phyloP scores from a whole-genome alignment of 2,329 filamentous ascomycete genomes.

The Sclerotinia subarctica region DNA sequence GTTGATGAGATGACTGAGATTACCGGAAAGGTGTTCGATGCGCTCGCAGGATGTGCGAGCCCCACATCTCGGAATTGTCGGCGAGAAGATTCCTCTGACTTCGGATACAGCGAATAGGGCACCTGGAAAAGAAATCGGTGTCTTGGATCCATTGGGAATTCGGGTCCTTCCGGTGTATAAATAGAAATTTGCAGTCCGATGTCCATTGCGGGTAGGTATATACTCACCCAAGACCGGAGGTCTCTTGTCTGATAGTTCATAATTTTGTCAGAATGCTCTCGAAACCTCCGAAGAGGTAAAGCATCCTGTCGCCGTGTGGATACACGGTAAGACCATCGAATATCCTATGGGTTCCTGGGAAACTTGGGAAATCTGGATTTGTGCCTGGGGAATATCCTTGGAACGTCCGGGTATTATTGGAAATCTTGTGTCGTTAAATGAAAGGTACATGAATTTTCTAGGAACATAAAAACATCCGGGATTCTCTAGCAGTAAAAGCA shows the following conservation, averaged over 20 bases:
- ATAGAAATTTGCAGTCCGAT: conserved; percentile 12
- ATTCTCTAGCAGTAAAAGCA: conserved; percentile 19
- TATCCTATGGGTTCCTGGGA: conserved; percentile 4
- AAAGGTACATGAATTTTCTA: conserved; percentile 34
- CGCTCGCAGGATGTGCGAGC: conserved; percentile 20
- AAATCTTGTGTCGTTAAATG: conserved; percentile 23
- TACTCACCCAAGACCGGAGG: conserved; percentile 19
- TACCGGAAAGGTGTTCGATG: neutral
- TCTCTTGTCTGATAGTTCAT: conserved; percentile 15
- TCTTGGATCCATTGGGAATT: neutral
- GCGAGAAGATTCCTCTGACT: neutral
- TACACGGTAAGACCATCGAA: conserved; percentile 13
- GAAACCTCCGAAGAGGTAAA: conserved; percentile 4
- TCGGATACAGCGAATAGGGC: neutral
- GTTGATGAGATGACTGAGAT: neutral
- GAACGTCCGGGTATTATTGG: conserved; percentile 19
- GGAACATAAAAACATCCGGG: conserved; percentile 31
- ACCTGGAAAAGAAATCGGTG: conserved; percentile 5
- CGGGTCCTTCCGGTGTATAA: conserved; percentile 8
- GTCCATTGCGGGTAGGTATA: conserved; percentile 13
- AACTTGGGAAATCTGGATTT: conserved; percentile 8
- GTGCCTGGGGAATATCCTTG: conserved; percentile 16
- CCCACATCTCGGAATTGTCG: conserved; percentile 14
- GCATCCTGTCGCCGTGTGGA: conserved; percentile 10
- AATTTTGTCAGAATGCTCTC: conserved; percentile 11